Evolutionary conservation across 352 stramenopile genomes (phyloP), one percentile per base, ranked within the genome.

Genomic region (Lagenidium giganteum): DNA sequence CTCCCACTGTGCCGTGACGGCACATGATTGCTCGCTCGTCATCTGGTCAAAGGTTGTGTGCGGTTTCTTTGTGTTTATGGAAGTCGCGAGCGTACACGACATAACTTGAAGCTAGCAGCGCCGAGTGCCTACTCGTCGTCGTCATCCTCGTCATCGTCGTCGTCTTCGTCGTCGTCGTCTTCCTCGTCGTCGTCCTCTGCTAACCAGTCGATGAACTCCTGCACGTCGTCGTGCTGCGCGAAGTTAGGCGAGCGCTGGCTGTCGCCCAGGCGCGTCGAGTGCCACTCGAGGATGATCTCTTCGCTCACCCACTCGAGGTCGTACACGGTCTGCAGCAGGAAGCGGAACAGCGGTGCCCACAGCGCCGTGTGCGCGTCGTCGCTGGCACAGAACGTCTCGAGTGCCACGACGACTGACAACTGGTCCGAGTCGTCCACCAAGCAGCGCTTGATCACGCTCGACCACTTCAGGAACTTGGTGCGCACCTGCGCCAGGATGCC

Each of bases 201-300:
- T n/a, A 96, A 57, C 86, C 87, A 97, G 32, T 96, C 80, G 37
- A 97, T 76, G 66, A 97, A 97, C 51, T 96, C 90, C 51, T 95
- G 73, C 18, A 95, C 71, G 24, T 83, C 70, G 40, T 90, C 34
- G 26, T 76, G 51, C 37, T 58, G 39, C n/a, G n/a, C n/a, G n/a
- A n/a, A n/a, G n/a, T n/a, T 38, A n/a, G 30, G 87, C 85, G 16
- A 94, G 53, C 39, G 60, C 45, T 16, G 42, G 53, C 47, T 25
- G 52, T 62, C 70, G 23, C 68, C 41, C 13, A 63, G 57, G 12
- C 65, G 66, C 37, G 70, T 66, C 21, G 55, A 61, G 30, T 93
- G 71, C 88, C 88, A 97, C 29, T 76, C 57, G 32, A 96, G 62
- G 42, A 97, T 95, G 16, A 88, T 73, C 23, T 96, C 88, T 24